These are phyloP conservation scores for Penicillium egyptiacum DNA, from an alignment of 495 filamentous ascomycete species.

Conservation along the genomic window DNA sequence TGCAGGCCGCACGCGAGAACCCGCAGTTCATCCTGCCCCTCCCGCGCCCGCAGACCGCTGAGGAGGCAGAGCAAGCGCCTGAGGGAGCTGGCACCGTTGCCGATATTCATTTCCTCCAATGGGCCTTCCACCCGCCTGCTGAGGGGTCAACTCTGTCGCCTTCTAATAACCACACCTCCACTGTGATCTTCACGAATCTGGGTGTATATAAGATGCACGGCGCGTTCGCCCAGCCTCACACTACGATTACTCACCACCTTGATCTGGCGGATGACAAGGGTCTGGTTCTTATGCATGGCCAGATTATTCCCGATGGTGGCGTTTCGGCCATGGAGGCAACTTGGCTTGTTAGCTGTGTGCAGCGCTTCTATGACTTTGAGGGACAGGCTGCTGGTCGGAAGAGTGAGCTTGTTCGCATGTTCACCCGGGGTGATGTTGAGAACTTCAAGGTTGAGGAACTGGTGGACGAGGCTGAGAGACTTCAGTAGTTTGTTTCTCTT, in stretches of 20 bases:
- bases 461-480: conserved; percentile 80
- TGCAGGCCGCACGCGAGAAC: conserved; percentile 62
- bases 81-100: conserved; percentile 34
- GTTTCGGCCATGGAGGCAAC: conserved; percentile 75
- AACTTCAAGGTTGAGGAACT: conserved; percentile 80
- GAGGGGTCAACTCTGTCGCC: conserved; percentile 59
- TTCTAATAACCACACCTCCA: conserved; percentile 61
- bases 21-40: conserved; percentile 92
- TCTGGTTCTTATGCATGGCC: conserved; percentile 80
- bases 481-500: conserved; percentile 39
- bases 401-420: conserved; percentile 74
- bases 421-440: conserved; percentile 67
- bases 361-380: conserved; percentile 84
- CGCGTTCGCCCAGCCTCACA: conserved; percentile 86
- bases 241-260: conserved; percentile 84
- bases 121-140: conserved; percentile 82
- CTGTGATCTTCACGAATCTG: conserved; percentile 88
- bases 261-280: conserved; percentile 72
- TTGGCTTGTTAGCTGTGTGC: conserved; percentile 90
- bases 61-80: conserved; percentile 27
- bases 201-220: conserved; percentile 90
- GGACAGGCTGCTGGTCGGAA: conserved; percentile 53
- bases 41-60: conserved; percentile 54
- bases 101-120: conserved; percentile 52
- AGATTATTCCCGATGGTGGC: conserved; percentile 72